A percentile compares a stretch with the other conserved stretches of the same genome.
Conservation (phyloP, 2,329 filamentous ascomycete genomes). For the Bimuria novae-zelandiae region DNA sequence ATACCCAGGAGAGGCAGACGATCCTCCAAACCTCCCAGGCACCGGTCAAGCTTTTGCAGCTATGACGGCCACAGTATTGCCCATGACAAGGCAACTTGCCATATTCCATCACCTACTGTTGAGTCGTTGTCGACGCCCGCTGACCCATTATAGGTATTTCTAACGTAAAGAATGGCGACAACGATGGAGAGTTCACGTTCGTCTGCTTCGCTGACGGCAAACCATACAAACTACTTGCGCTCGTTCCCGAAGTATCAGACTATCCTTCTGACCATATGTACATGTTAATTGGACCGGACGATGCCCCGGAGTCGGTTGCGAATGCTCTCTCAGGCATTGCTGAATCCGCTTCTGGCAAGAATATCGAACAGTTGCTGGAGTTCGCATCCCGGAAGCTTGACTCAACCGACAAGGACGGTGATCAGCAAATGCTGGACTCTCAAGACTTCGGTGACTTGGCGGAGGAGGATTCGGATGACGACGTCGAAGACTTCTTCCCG, state of each 20-base stretch:
- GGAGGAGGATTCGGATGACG: conserved; percentile 41
- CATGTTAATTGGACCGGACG: conserved; percentile 59
- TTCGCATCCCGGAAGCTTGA: conserved; percentile 48
- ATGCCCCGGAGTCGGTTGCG: conserved; percentile 50
- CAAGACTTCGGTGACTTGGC: conserved; percentile 38
- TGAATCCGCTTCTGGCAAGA: conserved; percentile 49
- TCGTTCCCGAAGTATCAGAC: conserved; percentile 58
- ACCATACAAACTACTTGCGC: conserved; percentile 45
- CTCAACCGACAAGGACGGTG: conserved; percentile 47
- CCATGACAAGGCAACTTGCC: neutral
- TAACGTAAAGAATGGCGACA: conserved; percentile 64
- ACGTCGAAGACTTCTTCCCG: conserved; percentile 41
- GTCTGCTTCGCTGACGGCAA: conserved; percentile 40
- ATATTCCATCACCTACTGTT: no score
- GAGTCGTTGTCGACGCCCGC: neutral
- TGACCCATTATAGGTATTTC: conserved; percentile 49
- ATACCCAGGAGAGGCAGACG: no score
- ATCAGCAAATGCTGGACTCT: conserved; percentile 50
- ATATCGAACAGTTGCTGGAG: conserved; percentile 55
- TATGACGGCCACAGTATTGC: neutral
- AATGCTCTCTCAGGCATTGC: conserved; percentile 52
- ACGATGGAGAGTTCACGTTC: conserved; percentile 75
- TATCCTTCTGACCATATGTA: conserved; percentile 65
- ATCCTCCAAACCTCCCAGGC: no score
- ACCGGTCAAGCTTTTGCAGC: neutral